Evolutionary conservation across 495 filamentous ascomycete species (phyloP).

Genomic region (Parathielavia appendiculata): DNA sequence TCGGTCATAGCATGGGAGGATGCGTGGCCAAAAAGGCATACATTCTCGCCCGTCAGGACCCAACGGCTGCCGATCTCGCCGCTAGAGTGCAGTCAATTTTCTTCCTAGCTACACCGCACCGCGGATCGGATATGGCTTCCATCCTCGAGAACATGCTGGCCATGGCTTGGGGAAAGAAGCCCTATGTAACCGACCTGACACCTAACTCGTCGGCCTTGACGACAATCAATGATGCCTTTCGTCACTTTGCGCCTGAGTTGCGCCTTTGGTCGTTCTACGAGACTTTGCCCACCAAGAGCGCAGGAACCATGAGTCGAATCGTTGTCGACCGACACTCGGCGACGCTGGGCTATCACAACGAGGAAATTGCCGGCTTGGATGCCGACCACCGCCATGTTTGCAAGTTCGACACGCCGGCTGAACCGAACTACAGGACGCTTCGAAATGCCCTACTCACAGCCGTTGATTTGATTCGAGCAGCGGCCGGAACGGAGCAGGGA

Average conservation of each 20-base stretch:
- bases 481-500: neutral
- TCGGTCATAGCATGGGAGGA: slow-evolving; percentile 53
- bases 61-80: slow-evolving; percentile 26
- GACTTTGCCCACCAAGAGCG: slow-evolving; percentile 19
- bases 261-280: slow-evolving; percentile 34
- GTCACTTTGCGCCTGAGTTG: slow-evolving; percentile 22
- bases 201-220: slow-evolving; percentile 19
- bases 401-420: slow-evolving; percentile 27
- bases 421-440: slow-evolving; percentile 31
- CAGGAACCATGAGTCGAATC: slow-evolving; percentile 18
- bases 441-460: slow-evolving; percentile 31
- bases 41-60: slow-evolving; percentile 29
- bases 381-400: slow-evolving; percentile 36
- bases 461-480: slow-evolving; percentile 25
- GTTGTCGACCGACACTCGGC: slow-evolving; percentile 34
- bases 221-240: slow-evolving; percentile 32
- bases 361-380: slow-evolving; percentile 29
- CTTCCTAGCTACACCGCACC: slow-evolving; percentile 51
- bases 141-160: slow-evolving; percentile 38
- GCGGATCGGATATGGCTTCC: slow-evolving; percentile 44
- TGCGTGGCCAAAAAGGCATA: slow-evolving; percentile 47
- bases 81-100: slow-evolving; percentile 40
- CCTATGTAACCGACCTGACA: slow-evolving; percentile 23
- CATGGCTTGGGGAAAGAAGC: slow-evolving; percentile 21
- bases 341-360: slow-evolving; percentile 29